Conservation (phyloP, 148 eudicot genomes). For the Fagopyrum esculentum region DNA sequence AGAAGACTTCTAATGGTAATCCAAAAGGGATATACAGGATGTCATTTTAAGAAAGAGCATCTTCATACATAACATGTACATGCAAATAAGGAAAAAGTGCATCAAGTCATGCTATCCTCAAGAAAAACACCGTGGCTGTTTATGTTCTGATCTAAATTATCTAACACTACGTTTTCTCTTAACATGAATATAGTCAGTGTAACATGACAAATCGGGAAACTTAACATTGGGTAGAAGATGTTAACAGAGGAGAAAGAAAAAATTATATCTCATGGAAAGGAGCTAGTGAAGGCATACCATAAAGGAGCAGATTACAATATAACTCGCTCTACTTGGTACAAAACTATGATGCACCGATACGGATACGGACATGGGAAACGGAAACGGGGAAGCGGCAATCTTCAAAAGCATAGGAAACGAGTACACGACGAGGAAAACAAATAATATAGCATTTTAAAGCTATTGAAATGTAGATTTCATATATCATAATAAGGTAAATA, state of each 20-base stretch:
- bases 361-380: too few relatives aligned
- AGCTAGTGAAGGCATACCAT: background rate
- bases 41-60: background rate
- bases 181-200: background rate
- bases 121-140: background rate
- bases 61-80: background rate
- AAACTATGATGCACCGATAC: background rate
- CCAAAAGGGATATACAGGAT: background rate
- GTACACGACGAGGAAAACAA: too few relatives aligned
- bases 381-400: too few relatives aligned
- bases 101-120: background rate
- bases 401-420: too few relatives aligned
- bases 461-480: too few relatives aligned
- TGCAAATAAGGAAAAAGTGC: background rate
- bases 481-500: too few relatives aligned
- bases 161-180: background rate
- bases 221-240: background rate
- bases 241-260: background rate
- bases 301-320: background rate
- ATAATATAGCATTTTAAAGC: too few relatives aligned
- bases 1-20: background rate
- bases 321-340: background rate
- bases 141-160: background rate
- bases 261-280: background rate
- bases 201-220: background rate